Evolutionary conservation across 2,329 filamentous ascomycete species (phyloP), one percentile per base, ranked within the genome.

Genomic region (Neoarthrinium moseri): DNA sequence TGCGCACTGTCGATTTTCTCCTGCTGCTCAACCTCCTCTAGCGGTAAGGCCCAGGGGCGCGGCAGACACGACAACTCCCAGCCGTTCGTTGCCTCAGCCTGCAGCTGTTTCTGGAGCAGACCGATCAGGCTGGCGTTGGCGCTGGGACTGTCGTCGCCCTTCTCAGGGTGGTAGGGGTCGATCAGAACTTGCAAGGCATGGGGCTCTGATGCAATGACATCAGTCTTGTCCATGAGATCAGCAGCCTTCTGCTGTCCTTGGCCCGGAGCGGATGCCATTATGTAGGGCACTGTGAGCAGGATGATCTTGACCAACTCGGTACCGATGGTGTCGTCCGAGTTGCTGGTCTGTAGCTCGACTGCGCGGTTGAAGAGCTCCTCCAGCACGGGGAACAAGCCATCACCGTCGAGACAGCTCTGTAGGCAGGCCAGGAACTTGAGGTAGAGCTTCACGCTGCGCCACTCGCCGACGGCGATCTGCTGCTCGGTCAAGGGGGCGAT

Each of bases 301-400:
- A 99, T 96, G 57, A 96, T 91, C 70, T 96, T 97, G 65, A 96
- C 91, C 26, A 99, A 80, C 70, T 97, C 94, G 33, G 95, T 84
- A 39, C 82, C 82, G 51, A 86, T 80, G 0, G 80, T 84, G 79
- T 97, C 92, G 59, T 96, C 92, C 13, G 89, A 91, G 57, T 89
- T 95, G 6, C 89, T 87, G 30, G 90, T 96, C 73, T 97, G 92
- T 51, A 96, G 74, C 65, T 96, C 91, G 8, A 91, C 90, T n/a
- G 94, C 91, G 43, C 90, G 83, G 48, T 80, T 83, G 64, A 97
- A 95, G n/a, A 99, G 77, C 67, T 95, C 89, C 55, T 95, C 88
- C 42, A 99, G 70, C 33, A 96, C 71, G 2, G 86, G 78, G 62
- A 95, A 95, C 23, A 97, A 72, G 7, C 94, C 94, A 51, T 95